A percentile compares a stretch with the other conserved stretches of the same genome.
These are phyloP conservation scores for Talaromyces sp. DNA, from an alignment of 2,329 filamentous ascomycete species.

Conservation along the genomic window DNA sequence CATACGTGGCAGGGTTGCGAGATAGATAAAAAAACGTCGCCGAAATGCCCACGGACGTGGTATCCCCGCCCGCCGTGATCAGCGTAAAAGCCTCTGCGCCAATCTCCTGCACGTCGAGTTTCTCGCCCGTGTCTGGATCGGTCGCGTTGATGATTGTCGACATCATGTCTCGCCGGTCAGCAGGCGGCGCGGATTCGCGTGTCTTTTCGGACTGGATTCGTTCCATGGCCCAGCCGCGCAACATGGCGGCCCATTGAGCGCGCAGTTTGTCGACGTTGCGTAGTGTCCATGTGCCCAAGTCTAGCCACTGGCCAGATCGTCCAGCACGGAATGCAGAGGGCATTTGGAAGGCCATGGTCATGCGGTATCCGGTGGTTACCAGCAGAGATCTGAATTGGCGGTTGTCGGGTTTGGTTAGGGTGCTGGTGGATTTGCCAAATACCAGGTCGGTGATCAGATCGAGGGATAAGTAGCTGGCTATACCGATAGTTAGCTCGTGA, in stretches of 20 bases:
- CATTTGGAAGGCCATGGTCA: constrained; percentile 8
- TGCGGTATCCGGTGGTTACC: constrained; percentile 1
- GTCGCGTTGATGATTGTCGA: constrained; percentile 4
- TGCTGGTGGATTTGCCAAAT: constrained; percentile 6
- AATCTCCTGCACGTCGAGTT: neutral
- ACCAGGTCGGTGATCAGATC: constrained; percentile 6
- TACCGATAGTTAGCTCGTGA: neutral
- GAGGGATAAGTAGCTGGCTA: constrained; percentile 4
- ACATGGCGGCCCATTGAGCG: constrained; percentile 4
- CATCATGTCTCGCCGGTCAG: constrained; percentile 2
- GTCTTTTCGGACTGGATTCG: constrained; percentile 4
- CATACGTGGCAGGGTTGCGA: neutral
- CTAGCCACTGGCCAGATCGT: constrained; percentile 3
- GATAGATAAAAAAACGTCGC: constrained; percentile 5
- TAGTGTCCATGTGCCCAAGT: constrained; percentile 4
- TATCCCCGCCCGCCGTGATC: constrained; percentile 3
- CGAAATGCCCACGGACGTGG: constrained; percentile 1
- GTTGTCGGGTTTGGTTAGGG: constrained; percentile 3
- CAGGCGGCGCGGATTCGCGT: neutral
- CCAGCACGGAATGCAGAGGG: constrained; percentile 2
- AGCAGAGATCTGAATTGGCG: constrained; percentile 5
- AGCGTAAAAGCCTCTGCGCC: constrained; percentile 1
- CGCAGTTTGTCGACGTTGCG: constrained; percentile 2
- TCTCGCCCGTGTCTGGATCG: constrained; percentile 3
- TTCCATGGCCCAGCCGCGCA: constrained; percentile 5